Conservation (phyloP, 768 basidiomycete genomes). For the Kwoniella sp. region DNA sequence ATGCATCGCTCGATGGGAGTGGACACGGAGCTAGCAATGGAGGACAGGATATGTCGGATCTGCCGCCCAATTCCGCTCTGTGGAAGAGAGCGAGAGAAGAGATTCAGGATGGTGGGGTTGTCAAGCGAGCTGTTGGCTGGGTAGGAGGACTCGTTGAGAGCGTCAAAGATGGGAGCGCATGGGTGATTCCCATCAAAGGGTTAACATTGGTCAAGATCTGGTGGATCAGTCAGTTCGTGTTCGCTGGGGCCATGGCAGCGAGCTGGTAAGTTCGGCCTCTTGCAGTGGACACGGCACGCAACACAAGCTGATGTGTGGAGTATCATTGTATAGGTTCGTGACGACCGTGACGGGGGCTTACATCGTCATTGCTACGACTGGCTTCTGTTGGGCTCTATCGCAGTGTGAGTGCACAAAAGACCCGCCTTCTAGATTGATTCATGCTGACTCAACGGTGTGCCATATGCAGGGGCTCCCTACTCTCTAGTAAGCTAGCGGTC, state of each 20-base stretch:
- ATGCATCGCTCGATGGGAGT: slow-evolving; percentile 22
- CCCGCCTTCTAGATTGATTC: neutral
- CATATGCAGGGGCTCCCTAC: slow-evolving; percentile 69
- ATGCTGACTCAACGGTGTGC: slow-evolving; percentile 2
- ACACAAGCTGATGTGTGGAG: slow-evolving; percentile 14
- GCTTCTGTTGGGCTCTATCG: slow-evolving; percentile 89
- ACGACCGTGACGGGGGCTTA: slow-evolving; percentile 72
- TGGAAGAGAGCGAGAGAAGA: slow-evolving; percentile 33
- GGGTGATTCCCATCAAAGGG: slow-evolving; percentile 52
- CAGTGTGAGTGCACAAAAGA: slow-evolving; percentile 62
- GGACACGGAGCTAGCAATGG: slow-evolving; percentile 4
- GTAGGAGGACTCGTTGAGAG: slow-evolving; percentile 11
- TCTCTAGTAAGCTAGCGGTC: slow-evolving; percentile 63
- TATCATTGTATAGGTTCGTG: slow-evolving; percentile 67
- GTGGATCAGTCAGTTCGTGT: slow-evolving; percentile 73
- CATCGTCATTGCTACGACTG: slow-evolving; percentile 72
- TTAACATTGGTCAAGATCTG: slow-evolving; percentile 62
- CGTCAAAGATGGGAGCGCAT: slow-evolving; percentile 19
- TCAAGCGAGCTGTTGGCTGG: slow-evolving; percentile 9
- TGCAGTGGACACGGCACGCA: neutral
- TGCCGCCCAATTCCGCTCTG: slow-evolving; percentile 18
- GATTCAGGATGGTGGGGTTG: slow-evolving; percentile 15
- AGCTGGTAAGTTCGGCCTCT: slow-evolving; percentile 68
- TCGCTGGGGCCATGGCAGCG: slow-evolving; percentile 74
- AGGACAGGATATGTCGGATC: neutral